Evolutionary conservation across 176 grass and related monocot genomes (phyloP).

Genomic region (Rhynchospora pubera): DNA sequence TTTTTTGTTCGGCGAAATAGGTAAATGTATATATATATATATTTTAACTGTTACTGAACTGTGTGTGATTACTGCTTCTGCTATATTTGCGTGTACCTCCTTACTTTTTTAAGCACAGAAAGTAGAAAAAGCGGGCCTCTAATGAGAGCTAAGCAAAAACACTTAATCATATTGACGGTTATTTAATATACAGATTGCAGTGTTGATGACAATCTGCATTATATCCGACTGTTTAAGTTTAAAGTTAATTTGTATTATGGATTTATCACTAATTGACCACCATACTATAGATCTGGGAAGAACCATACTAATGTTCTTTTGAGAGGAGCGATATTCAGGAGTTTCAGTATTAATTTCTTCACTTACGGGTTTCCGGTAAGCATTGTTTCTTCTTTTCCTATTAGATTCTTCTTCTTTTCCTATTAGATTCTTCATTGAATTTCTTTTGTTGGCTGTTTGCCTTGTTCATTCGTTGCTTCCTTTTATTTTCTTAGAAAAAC

Average conservation of each 20-base stretch:
- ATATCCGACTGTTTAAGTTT: not conserved
- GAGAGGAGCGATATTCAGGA: conserved; percentile 59
- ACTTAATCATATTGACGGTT: not conserved
- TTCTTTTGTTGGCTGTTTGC: conserved; percentile 1
- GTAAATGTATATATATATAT: conserved; percentile 44
- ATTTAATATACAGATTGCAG: not conserved
- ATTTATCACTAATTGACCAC: conserved; percentile 23
- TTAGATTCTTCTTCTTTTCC: too few species aligned
- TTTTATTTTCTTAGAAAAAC: conserved; percentile 2
- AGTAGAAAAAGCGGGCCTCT: not conserved
- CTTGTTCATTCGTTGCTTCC: not conserved
- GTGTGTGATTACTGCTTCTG: not conserved
- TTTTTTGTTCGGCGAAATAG: conserved; percentile 76
- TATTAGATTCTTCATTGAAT: not conserved
- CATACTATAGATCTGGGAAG: conserved; percentile 56
- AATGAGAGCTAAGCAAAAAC: not conserved
- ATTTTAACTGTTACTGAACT: conserved; percentile 25
- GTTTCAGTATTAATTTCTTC: conserved; percentile 95
- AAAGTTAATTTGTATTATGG: not conserved
- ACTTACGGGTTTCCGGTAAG: conserved; percentile 94
- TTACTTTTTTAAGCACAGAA: not conserved
- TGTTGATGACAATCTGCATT: not conserved
- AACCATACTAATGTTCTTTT: conserved; percentile 76
- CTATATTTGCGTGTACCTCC: not conserved
- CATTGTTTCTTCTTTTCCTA: conserved; percentile 15